Evolutionary conservation across 331 rosid genomes (phyloP).

Genomic region (Malus hybrid): DNA sequence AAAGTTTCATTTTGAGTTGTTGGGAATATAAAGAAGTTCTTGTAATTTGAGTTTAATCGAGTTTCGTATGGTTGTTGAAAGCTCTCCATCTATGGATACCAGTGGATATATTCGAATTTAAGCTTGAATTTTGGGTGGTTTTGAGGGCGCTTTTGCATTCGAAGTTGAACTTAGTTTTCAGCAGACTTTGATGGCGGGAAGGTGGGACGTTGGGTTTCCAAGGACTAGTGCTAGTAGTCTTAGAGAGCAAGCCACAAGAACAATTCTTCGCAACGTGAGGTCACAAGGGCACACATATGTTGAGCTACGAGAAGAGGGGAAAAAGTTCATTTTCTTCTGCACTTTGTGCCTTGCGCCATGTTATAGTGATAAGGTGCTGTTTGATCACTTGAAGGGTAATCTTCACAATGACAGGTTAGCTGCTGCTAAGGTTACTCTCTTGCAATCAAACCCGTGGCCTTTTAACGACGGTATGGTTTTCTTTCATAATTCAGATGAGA

Average conservation of each 20-base stretch:
- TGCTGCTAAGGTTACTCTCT: conserved; percentile 62
- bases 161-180: conserved; percentile 14
- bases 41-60: conserved; percentile 1
- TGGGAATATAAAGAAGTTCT: conserved; percentile 2
- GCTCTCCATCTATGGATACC: conserved; percentile 6
- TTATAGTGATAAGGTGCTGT: conserved; percentile 60
- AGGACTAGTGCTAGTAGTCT: conserved; percentile 30
- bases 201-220: conserved; percentile 46
- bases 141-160: not conserved
- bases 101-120: not conserved
- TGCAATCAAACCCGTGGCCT: conserved; percentile 85
- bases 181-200: conserved; percentile 50
- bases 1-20: not conserved
- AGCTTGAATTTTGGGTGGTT: not conserved
- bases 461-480: conserved; percentile 77
- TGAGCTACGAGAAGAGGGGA: conserved; percentile 80
- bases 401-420: conserved; percentile 57
- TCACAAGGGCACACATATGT: conserved; percentile 77
- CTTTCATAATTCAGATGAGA: conserved; percentile 44
- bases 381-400: conserved; percentile 77
- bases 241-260: conserved; percentile 59
- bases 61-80: conserved; percentile 14
- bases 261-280: conserved; percentile 64
- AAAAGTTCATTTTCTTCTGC: conserved; percentile 66
- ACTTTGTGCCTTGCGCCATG: conserved; percentile 72